phyloP scores from a whole-genome alignment of 257 asterid genomes.

The Penstemon eatonii region DNA sequence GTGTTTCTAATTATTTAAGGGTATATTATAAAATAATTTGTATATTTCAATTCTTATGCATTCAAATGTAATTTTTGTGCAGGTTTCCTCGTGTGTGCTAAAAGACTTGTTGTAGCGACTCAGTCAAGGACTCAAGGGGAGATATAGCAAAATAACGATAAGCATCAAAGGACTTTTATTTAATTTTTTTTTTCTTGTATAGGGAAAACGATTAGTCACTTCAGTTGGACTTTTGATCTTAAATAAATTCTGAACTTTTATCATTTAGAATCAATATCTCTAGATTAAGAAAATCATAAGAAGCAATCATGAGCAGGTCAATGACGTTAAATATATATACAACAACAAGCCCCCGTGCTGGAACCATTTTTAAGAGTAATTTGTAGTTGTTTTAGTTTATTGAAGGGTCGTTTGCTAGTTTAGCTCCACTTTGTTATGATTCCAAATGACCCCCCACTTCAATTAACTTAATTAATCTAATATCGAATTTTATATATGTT shows the following conservation, averaged over 20 bases:
- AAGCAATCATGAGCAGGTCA: conserved; percentile 47
- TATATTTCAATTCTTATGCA: no score
- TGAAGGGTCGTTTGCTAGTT: conserved; percentile 51
- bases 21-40: no score
- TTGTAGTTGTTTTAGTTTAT: conserved; percentile 29
- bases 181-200: background rate
- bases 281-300: conserved; percentile 20
- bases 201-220: conserved; percentile 26
- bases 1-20: no score
- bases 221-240: conserved; percentile 36
- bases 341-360: conserved; percentile 33
- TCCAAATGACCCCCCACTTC: conserved; percentile 42
- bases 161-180: conserved; percentile 15
- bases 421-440: conserved; percentile 46
- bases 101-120: no score
- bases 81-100: no score
- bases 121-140: no score
- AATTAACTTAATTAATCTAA: background rate
- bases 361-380: conserved; percentile 35
- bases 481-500: no score
- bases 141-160: background rate
- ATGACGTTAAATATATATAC: conserved; percentile 31
- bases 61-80: no score
- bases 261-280: conserved; percentile 42
- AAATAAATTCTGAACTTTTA: conserved; percentile 21